Conservation (phyloP, 2,329 filamentous ascomycete species). For the Beauveria varroae region DNA sequence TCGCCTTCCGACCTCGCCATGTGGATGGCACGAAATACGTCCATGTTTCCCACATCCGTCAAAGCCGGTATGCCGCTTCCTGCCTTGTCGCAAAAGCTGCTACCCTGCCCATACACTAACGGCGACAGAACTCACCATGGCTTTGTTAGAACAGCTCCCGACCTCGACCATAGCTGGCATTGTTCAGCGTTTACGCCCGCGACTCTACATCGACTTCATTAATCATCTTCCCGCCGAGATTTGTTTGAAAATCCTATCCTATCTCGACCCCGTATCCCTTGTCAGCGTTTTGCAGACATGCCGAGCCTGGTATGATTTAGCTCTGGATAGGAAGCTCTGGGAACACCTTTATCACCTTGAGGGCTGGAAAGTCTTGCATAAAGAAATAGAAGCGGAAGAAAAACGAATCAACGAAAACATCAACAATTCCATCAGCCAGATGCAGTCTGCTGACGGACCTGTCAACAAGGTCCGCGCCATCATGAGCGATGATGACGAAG, state of each 20-base stretch:
- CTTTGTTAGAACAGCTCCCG: constrained; percentile 67
- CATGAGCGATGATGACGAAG: constrained; percentile 42
- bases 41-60: constrained; percentile 39
- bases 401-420: constrained; percentile 43
- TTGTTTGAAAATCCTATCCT: constrained; percentile 80
- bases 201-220: constrained; percentile 90
- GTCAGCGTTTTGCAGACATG: constrained; percentile 74
- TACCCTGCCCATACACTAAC: not conserved
- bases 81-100: not conserved
- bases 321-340: constrained; percentile 82
- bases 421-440: constrained; percentile 29
- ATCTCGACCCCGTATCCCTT: constrained; percentile 74
- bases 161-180: constrained; percentile 75
- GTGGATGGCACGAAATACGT: constrained; percentile 44
- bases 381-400: constrained; percentile 62
- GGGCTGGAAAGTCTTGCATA: constrained; percentile 69
- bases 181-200: constrained; percentile 69
- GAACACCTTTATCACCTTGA: constrained; percentile 73
- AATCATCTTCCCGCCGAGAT: constrained; percentile 81
- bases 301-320: constrained; percentile 71
- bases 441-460: constrained; percentile 43
- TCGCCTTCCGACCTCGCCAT: constrained; percentile 38
- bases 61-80: constrained; percentile 38
- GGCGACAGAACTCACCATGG: constrained; percentile 66
- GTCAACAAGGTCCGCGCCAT: constrained; percentile 49